Base-by-base conservation (phyloP, 2,329 filamentous ascomycete species). In the Endocalyx cinctus region DNA sequence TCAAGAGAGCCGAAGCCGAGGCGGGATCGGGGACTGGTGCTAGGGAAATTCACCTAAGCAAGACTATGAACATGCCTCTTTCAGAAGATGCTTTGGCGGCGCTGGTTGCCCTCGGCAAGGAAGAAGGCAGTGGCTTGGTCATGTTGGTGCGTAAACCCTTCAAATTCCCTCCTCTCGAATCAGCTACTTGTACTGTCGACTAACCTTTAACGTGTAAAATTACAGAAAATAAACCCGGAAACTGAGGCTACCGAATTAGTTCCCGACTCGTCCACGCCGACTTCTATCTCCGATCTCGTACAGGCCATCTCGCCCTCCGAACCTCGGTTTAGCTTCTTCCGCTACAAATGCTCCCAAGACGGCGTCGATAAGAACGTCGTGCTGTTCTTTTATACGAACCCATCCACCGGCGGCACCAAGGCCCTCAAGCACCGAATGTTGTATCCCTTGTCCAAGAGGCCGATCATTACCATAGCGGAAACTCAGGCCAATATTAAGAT, bases 381-480 rank as follows among this genome's bases (percentile, higher is more conserved):
- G 29, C 68, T 90, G 5, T 92, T 92, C 65, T 79, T 92, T 55
- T 90, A 88, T 63, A 90, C 85, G 5, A 88, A 84, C 57, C 87
- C 87, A 1, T 66, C 73, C 6, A 71, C 81, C 5, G 63, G 74
- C 0, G 74, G 67, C 17, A 48, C 41, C 17, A 85, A 80, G 62
- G 67, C 74, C 33, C 84, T 92, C 65, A 89, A 87, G 65, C 82
- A 84, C 62, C 73, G 85, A 43, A 94, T 94, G 87, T 62, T 92
- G 52, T 92, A 92, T 57, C 84, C 86, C 20, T 65, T 81, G 17
- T 81, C 80, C 66, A 81, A 80, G 61, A 68, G 75, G 10, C 74
- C 77, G 16, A 82, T 86, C 4, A 66, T 88, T 18, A 62, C 67
- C n/a, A 58, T 81, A 20, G 85, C 84, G 13, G 75, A 80, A 49